Evolutionary conservation across 192 early-diverging fungal species (phyloP), one percentile per base, ranked within the genome.

Genomic region (Chytriomyces confervae): DNA sequence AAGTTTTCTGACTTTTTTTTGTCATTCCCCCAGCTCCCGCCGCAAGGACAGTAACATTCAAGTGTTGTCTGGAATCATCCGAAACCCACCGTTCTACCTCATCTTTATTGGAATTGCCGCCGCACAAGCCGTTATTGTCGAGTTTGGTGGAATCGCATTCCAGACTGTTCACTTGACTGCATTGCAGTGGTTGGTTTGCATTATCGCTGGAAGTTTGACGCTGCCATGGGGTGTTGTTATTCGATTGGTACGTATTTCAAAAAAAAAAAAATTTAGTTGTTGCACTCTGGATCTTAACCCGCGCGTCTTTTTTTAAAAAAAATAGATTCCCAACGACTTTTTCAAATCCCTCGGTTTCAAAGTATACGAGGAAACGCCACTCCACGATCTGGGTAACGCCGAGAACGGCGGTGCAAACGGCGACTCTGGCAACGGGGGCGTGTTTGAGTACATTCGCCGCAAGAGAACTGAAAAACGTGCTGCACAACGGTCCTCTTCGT

Each of bases 201-300:
- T 99, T 47, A 79, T 89, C 6, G 75, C 92, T 72, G 98, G 98
- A 46, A 66, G 91, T 47, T 77, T 96, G 2, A 91, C 94, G 5
- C 75, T 99, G 13, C 93, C 94, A 1, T 84, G 96, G 50, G 98
- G 96, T 66, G 89, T 93, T 23, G 77, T 97, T 5, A 88, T 98
- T 62, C 89, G 96, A 23, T 84, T 98, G 29, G 84, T 99, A 20
- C 13, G 10, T 4, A 4, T 36, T 27, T 0, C 24, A 27, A 36
- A 36, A 36, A 36, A 36, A 36, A 36, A 4, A 1, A 36, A 36
- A 1, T 36, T 5, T 72, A 49, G 13, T 20, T 5, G 13, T 5
- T 27, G 24, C 53, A 3, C 20, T 57, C 13, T 57, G 13, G 3
- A 57, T 57, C 20, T 57, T 20, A 20, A 57, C 13, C 16, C 24